These are phyloP conservation scores for Fusarium musae DNA, from an alignment of 2,329 filamentous ascomycete genomes.

Conservation along the genomic window DNA sequence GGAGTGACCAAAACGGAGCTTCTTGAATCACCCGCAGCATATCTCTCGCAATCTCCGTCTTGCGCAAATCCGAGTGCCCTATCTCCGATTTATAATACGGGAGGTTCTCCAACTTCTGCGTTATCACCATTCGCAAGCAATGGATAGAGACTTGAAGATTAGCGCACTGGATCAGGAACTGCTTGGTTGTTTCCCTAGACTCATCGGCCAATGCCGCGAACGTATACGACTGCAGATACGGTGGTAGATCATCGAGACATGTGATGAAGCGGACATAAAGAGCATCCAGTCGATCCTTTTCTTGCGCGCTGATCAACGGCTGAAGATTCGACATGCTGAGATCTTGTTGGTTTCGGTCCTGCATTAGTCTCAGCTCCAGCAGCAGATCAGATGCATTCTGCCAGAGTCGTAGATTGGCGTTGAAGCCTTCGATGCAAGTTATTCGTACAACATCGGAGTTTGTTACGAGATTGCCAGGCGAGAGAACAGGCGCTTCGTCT, in stretches of 20 bases:
- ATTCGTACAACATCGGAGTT: conserved; percentile 28
- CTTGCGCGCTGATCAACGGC: conserved; percentile 34
- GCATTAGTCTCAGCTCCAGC: conserved; percentile 50
- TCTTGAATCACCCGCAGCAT: conserved; percentile 55
- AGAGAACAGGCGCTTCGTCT: conserved; percentile 34
- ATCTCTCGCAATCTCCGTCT: conserved; percentile 57
- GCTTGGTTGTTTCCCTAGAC: conserved; percentile 40
- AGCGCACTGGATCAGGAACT: conserved; percentile 53
- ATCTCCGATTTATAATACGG: conserved; percentile 46
- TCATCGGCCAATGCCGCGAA: conserved; percentile 30
- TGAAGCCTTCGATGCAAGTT: conserved; percentile 54
- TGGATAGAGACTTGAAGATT: conserved; percentile 55
- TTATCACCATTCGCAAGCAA: conserved; percentile 56
- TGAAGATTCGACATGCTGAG: not conserved
- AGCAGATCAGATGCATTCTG: conserved; percentile 54
- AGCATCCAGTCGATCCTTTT: conserved; percentile 48
- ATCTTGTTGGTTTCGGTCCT: conserved; percentile 38
- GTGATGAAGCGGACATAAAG: conserved; percentile 55
- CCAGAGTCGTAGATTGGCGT: conserved; percentile 55
- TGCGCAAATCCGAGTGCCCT: conserved; percentile 48
- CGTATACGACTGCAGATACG: conserved; percentile 49
- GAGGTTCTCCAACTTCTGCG: conserved; percentile 50
- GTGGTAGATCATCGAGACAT: conserved; percentile 53
- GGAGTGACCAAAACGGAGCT: conserved; percentile 55
- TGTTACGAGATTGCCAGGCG: conserved; percentile 14